phyloP scores from a whole-genome alignment of 129 eudicot species.

The Arctium minus region DNA sequence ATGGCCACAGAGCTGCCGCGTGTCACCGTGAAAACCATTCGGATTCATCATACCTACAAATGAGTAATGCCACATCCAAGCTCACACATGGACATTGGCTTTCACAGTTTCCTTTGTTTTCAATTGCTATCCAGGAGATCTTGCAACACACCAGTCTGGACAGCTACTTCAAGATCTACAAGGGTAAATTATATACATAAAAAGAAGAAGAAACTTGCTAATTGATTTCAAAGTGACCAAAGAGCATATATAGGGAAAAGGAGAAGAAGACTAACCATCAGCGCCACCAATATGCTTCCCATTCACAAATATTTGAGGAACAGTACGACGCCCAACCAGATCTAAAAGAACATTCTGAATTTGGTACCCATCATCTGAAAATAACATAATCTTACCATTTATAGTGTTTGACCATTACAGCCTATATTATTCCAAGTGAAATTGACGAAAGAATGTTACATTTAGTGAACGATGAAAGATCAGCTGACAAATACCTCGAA shows the following conservation, averaged over 20 bases:
- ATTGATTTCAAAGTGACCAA: background rate
- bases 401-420: background rate
- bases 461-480: background rate
- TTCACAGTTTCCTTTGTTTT: slow-evolving; percentile 19
- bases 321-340: slow-evolving; percentile 84
- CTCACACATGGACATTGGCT: background rate
- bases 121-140: slow-evolving; percentile 41
- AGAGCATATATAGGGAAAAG: background rate
- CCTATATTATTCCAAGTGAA: slow-evolving; percentile 4
- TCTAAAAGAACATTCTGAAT: slow-evolving; percentile 87
- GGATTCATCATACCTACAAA: background rate
- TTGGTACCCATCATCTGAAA: slow-evolving; percentile 74
- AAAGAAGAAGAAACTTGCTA: background rate
- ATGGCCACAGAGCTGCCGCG: background rate
- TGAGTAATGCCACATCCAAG: background rate
- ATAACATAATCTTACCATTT: background rate
- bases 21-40: background rate
- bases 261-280: slow-evolving; percentile 61
- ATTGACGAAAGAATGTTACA: background rate
- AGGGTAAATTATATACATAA: slow-evolving; percentile 2
- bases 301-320: slow-evolving; percentile 95
- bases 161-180: slow-evolving; percentile 68
- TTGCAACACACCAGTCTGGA: slow-evolving; percentile 56
- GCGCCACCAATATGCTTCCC: slow-evolving; percentile 98
- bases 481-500: slow-evolving; percentile 46